These are phyloP conservation scores for Teunomyces tritomae DNA, from an alignment of 805 yeast species.

Conservation along the genomic window DNA sequence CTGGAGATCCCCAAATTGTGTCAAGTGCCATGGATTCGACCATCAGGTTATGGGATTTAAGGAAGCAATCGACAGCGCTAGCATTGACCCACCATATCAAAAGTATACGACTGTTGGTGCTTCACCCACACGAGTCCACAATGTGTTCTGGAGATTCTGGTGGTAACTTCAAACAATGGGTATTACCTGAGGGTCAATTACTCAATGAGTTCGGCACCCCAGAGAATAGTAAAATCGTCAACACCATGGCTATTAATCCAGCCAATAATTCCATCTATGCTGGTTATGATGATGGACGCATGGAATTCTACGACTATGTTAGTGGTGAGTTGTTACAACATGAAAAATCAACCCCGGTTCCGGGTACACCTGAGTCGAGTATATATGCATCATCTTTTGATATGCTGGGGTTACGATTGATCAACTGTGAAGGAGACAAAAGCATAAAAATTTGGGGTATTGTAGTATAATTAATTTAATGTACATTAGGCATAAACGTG, in stretches of 20 bases:
- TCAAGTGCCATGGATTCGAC: constrained; percentile 85
- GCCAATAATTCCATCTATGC: constrained; percentile 63
- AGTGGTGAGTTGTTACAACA: constrained; percentile 64
- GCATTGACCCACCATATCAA: constrained; percentile 84
- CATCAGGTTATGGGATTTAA: constrained; percentile 84
- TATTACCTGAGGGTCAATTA: constrained; percentile 71
- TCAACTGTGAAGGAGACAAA: constrained; percentile 91
- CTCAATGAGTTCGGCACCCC: constrained; percentile 54
- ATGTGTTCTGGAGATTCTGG: constrained; percentile 80
- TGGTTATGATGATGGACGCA: constrained; percentile 81
- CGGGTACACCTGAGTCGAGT: constrained; percentile 72
- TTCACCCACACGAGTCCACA: constrained; percentile 69
- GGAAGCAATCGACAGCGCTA: constrained; percentile 69
- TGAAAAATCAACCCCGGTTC: constrained; percentile 50
- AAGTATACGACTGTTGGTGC: constrained; percentile 68
- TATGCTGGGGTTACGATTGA: constrained; percentile 70
- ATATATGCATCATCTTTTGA: constrained; percentile 75
- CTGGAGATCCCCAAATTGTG: constrained; percentile 81
- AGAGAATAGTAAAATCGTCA: constrained; percentile 50
- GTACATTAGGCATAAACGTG: constrained; percentile 1
- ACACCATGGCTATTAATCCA: constrained; percentile 64
- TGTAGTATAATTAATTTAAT: constrained; percentile 1
- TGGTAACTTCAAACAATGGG: constrained; percentile 76
- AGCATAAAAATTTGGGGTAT: constrained; percentile 70
- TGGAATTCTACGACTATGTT: constrained; percentile 76